Base-by-base conservation (phyloP, 306 rosid genomes). In the Quercus cerris region DNA sequence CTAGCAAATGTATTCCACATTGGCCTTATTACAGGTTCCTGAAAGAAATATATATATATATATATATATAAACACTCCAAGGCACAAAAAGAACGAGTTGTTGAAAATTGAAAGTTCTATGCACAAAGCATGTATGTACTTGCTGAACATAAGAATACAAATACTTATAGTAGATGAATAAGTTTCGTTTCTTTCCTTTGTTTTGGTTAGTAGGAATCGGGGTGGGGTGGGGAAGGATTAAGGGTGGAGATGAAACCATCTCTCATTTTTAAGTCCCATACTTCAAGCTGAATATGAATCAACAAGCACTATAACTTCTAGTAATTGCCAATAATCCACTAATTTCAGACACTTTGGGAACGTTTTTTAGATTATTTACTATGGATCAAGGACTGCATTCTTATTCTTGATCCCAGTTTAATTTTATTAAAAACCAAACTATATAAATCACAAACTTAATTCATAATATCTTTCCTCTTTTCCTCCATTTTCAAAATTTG, bases 1-100 rank as follows among this genome's bases (percentile, higher is more conserved):
- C 99, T 93, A 69, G 91, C 84, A 83, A 95, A 95, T 71, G 99
- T 95, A 78, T 83, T 88, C 99, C 99, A 95, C n/a, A 31, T 77
- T 33, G 99, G 99, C 82, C 61, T 90, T 85, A 95, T 90, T 14
- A 93, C 99, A 18, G 99, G 99, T 82, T 95, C 99, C 99, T 95
- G 90, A 89, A 81, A 88, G 74, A 79, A 58, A n/a, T n/a, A n/a
- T n/a, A n/a, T n/a, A n/a, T n/a, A n/a, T n/a, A n/a, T n/a, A n/a
- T n/a, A n/a, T n/a, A n/a, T n/a, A n/a, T n/a, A n/a, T n/a, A 46
- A 62, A 79, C 46, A 66, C 18, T 44, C 56, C 67, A 17, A 62
- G 51, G 71, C 44, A 46, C 20, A 54, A 64, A 70, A 57, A 51
- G 61, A 55, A 56, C 23, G 6, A 56, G 63, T 57, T 31, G 33